Evolutionary conservation across 257 asterid species (phyloP).

Genomic region (Przewalskia tangutica): DNA sequence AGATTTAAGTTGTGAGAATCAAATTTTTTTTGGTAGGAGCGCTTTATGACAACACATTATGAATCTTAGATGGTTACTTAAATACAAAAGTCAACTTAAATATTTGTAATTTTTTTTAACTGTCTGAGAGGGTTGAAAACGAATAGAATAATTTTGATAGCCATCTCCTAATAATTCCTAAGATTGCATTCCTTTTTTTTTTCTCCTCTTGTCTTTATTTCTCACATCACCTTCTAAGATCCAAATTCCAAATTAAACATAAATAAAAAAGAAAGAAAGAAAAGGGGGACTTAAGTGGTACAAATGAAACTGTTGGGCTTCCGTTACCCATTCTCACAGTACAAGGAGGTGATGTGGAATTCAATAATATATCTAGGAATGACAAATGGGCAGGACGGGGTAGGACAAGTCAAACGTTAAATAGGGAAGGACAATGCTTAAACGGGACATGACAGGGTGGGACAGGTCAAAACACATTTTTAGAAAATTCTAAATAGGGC

Average conservation of each 20-base stretch:
- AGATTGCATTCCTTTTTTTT: neutral
- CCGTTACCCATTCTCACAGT: neutral
- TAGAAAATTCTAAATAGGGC: too few relatives aligned
- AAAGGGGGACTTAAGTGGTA: neutral
- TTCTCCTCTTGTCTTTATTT: neutral
- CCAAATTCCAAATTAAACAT: neutral
- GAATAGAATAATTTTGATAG: neutral
- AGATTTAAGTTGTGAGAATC: neutral
- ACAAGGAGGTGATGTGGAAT: neutral
- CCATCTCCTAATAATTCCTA: neutral
- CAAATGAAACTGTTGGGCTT: neutral
- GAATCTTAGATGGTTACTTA: neutral
- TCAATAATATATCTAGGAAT: neutral
- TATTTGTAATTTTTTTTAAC: neutral
- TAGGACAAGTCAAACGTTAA: too few relatives aligned
- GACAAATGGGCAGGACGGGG: too few relatives aligned
- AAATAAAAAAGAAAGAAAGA: neutral
- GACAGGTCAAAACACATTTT: too few relatives aligned
- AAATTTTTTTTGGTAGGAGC: rapidly evolving
- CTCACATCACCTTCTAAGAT: neutral
- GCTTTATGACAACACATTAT: neutral
- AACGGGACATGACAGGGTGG: too few relatives aligned
- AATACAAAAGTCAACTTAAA: neutral
- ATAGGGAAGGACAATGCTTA: too few relatives aligned
- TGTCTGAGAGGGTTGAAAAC: neutral